Base-by-base conservation (phyloP, 345 rosid genomes). In the Triadica sebifera region DNA sequence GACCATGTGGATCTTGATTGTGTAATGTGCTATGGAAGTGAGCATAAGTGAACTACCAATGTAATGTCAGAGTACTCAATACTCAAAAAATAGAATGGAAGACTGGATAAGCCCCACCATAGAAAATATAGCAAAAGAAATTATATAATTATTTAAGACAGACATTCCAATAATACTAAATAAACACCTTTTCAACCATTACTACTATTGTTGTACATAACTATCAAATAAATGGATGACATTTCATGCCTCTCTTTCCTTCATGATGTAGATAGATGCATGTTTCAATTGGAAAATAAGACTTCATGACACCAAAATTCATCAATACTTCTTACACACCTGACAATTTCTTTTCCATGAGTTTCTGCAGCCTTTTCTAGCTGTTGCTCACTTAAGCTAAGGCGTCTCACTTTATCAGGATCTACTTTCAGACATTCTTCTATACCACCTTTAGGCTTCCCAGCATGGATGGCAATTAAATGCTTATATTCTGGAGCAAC, bases 311-410 rank as follows among this genome's bases (percentile, higher is more conserved):
- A 69, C 53, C 34, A 58, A 29, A 75, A 47, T 63, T 41, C 46
- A 60, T 51, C 25, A 17, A 56, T 22, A 25, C n/a, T 53, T 10
- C 19, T 60, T 37, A 4, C 55, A 80, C 34, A 91, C 97, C 91
- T 85, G 15, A 88, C 77, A 74, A 91, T 79, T 66, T 88, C 79
- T 9, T 83, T 82, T 84, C 86, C 91, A 76, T 86, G 78, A 49
- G 85, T 74, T 75, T 56, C 81, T 64, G 80, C 77, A 25, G 91
- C 89, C 80, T 86, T 88, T 82, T 89, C 85, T 67, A 89, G 87
- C 49, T 79, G 80, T 39, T 84, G 89, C 70, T 91, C 97, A 52
- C 86, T 88, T 81, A 91, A 76, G 68, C 97, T 91, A 68, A 89
- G 71, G 29, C 93, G 87, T 72, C 88, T 81, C 57, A 87, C 81